Percentiles rank a stretch among this genome's conserved stretches.
Evolutionary conservation across 495 filamentous ascomycete species (phyloP).

Genomic region (Penicillium simplicissimum): DNA sequence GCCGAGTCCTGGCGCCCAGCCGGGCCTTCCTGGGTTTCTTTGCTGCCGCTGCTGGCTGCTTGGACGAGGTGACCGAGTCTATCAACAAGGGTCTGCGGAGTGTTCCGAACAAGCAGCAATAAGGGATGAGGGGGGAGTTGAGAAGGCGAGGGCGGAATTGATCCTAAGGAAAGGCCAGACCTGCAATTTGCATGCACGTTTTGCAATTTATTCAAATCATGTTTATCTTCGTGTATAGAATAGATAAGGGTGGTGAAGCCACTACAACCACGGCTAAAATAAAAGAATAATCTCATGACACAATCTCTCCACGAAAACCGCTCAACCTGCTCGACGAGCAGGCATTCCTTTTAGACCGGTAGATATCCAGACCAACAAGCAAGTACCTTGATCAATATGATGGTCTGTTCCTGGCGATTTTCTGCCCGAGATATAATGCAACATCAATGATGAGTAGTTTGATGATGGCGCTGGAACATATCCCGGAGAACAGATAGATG

Average conservation of each 20-base stretch:
- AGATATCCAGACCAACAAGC: too few species aligned
- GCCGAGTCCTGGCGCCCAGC: conserved; percentile 70
- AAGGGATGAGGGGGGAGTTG: not conserved
- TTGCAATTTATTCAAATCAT: conserved; percentile 4
- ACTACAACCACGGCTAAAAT: not conserved
- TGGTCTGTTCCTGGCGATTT: too few species aligned
- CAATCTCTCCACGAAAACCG: not conserved
- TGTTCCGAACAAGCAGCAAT: conserved; percentile 1
- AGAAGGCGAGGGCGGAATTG: not conserved
- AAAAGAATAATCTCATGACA: not conserved
- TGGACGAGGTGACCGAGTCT: conserved; percentile 44
- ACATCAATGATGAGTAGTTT: too few species aligned
- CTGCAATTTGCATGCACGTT: not conserved
- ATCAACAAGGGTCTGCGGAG: conserved; percentile 9
- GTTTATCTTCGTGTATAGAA: not conserved
- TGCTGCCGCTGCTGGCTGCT: conserved; percentile 57
- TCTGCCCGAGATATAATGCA: too few species aligned
- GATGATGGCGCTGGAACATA: too few species aligned
- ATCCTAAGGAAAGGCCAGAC: not conserved
- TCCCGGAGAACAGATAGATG: too few species aligned
- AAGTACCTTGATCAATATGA: too few species aligned
- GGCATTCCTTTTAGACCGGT: too few species aligned
- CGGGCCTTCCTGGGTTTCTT: conserved; percentile 85
- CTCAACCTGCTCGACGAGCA: too few species aligned
- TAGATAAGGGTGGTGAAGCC: not conserved